These are phyloP conservation scores for Cicer chorassanicum DNA, from an alignment of 306 rosid genomes.

Conservation along the genomic window DNA sequence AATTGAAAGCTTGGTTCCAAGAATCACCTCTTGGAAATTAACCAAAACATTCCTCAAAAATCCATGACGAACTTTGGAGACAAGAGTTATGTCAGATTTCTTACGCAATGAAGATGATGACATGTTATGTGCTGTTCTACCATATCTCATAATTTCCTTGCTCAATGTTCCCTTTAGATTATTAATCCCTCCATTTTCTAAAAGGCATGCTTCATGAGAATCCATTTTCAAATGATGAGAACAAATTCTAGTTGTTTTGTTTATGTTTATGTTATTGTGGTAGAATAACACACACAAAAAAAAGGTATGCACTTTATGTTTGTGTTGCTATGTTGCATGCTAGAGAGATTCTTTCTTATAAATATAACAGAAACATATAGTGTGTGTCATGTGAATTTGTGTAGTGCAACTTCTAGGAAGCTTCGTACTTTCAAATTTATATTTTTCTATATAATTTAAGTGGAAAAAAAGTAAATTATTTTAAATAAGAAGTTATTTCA, in stretches of 20 bases:
- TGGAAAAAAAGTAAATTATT: background rate
- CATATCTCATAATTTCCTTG: constrained; percentile 55
- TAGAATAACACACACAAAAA: background rate
- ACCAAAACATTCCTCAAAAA: constrained; percentile 49
- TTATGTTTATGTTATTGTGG: background rate
- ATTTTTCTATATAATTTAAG: background rate
- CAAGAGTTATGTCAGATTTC: constrained; percentile 64
- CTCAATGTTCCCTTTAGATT: constrained; percentile 45
- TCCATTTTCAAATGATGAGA: constrained; percentile 45
- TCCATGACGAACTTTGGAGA: constrained; percentile 53
- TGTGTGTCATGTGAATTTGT: background rate
- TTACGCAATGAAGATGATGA: constrained; percentile 74
- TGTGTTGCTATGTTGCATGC: background rate
- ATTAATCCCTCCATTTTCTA: constrained; percentile 59
- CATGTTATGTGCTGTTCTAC: constrained; percentile 74
- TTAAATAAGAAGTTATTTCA: background rate
- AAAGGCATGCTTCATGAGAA: constrained; percentile 46
- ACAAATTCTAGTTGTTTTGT: background rate
- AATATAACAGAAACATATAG: background rate
- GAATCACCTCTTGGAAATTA: constrained; percentile 71
- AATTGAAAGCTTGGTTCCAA: constrained; percentile 74
- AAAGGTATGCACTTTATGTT: background rate
- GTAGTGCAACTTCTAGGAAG: constrained; percentile 22
- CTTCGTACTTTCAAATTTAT: background rate
- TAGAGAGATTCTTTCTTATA: background rate